Percentiles rank a stretch among this genome's conserved stretches.
Evolutionary conservation across 257 asterid genomes (phyloP).

Genomic region (Solanum tarapatanum): DNA sequence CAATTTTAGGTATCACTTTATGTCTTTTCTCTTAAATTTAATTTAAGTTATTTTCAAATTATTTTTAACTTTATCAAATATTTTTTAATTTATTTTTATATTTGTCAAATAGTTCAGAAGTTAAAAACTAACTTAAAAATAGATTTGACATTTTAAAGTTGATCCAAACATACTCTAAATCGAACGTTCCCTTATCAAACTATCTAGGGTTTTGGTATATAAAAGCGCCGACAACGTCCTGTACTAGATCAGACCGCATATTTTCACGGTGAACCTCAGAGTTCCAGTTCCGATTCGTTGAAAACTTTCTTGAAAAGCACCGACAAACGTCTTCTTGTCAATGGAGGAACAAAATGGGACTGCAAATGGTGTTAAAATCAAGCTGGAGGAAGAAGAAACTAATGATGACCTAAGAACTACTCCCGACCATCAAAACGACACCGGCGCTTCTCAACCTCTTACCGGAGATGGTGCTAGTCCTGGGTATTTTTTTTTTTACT

Average conservation of each 20-base stretch:
- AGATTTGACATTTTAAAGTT: too few species aligned
- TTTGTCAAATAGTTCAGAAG: too few species aligned
- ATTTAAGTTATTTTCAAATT: too few species aligned
- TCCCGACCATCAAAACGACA: background rate
- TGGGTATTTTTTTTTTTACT: slow-evolving; percentile 21
- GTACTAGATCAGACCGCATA: background rate
- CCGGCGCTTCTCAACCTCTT: slow-evolving; percentile 20
- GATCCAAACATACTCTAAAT: background rate
- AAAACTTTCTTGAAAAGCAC: background rate
- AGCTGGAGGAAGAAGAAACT: background rate
- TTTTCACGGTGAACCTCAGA: background rate
- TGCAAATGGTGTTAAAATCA: background rate
- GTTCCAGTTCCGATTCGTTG: background rate
- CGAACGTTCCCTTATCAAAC: background rate
- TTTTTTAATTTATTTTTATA: too few species aligned
- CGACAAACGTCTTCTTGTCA: background rate
- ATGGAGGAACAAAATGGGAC: background rate
- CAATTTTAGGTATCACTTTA: rapidly evolving
- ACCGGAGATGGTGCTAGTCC: slow-evolving; percentile 49
- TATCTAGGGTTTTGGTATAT: background rate
- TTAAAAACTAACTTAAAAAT: too few species aligned
- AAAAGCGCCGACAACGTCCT: background rate
- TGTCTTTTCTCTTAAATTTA: too few species aligned
- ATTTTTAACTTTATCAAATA: too few species aligned
- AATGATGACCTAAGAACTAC: background rate